Evolutionary conservation across 768 basidiomycete genomes (phyloP).

Genomic region (Neoboletus brunneissimus): DNA sequence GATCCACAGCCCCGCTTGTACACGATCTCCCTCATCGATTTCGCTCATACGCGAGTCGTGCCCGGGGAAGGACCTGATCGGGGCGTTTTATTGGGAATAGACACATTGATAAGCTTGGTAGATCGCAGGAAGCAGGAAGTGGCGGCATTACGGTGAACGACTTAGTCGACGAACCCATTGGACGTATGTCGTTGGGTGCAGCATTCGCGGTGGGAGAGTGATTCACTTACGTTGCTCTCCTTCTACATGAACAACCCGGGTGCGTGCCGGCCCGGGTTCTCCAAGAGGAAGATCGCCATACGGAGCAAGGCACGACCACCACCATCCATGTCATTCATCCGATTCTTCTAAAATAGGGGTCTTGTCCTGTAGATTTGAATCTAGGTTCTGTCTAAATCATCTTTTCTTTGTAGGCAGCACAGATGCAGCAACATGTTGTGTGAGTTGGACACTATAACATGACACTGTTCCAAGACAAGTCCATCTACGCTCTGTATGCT

Average conservation of each 20-base stretch:
- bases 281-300: not conserved
- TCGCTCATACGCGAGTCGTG: constrained; percentile 77
- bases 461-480: not conserved
- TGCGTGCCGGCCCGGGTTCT: not conserved
- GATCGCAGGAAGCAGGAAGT: constrained; percentile 54
- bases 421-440: not conserved
- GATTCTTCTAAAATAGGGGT: not conserved
- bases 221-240: not conserved
- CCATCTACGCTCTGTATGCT: not conserved
- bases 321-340: not conserved
- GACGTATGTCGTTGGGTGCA: not conserved
- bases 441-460: not conserved
- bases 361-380: not conserved
- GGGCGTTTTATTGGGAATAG: constrained; percentile 72
- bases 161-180: not conserved
- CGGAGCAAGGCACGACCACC: not conserved
- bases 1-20: constrained; percentile 32
- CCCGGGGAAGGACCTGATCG: constrained; percentile 75
- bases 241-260: not conserved
- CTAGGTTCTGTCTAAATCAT: not conserved
- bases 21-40: constrained; percentile 84
- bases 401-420: not conserved
- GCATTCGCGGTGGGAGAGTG: not conserved
- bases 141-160: not conserved
- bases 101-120: constrained; percentile 61